Evolutionary conservation across 139 green algal species (phyloP), one percentile per base, ranked within the genome.

Genomic region (Raphidocelis subcapitata): DNA sequence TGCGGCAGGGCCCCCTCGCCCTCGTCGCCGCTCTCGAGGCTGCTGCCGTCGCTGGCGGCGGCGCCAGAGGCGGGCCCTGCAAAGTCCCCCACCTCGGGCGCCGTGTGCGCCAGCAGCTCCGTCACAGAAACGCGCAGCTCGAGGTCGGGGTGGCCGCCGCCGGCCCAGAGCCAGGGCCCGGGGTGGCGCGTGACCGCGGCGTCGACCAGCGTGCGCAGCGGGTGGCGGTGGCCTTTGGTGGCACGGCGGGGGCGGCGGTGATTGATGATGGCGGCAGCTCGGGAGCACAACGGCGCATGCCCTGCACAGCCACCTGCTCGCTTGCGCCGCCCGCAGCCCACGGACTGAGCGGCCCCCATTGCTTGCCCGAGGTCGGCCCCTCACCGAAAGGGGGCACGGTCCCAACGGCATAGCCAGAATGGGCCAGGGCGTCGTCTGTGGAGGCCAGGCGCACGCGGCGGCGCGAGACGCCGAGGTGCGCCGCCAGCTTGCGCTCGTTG

Each of bases 361-460:
- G 32, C 62, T 33, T 35, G 26, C 26, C 24, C 2, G 47, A 4
- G 10, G 10, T 12, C 12, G 24, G 54, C 12, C 5, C 10, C 70
- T 23, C 47, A 77, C 71, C 71, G 18, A 78, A 56, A 12, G 72
- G 72, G 14, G 78, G 78, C 14, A 83, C 71, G 33, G 65, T 67
- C 52, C 78, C 78, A 18, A 83, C 62, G 15, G 63, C 44, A 28
- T 71, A 83, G 24, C 78, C 78, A 20, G 67, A 76, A 18, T 51
- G 33, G 14, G 23, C n/a, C 35, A 72, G 28, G 28, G 73, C 73
- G 54, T 84, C 73, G 3, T 67, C 61, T 8, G 28, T 26, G 10
- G 28, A 57, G 0, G 79, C 73, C 26, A 84, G 62, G 47, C 73
- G 35, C 47, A 80, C 35, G 5, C 55, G 65, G 28, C 62, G 32